Evolutionary conservation across 495 filamentous ascomycete genomes (phyloP), one percentile per base, ranked within the genome.

Genomic region (Paragyromitra xinjiangensis): DNA sequence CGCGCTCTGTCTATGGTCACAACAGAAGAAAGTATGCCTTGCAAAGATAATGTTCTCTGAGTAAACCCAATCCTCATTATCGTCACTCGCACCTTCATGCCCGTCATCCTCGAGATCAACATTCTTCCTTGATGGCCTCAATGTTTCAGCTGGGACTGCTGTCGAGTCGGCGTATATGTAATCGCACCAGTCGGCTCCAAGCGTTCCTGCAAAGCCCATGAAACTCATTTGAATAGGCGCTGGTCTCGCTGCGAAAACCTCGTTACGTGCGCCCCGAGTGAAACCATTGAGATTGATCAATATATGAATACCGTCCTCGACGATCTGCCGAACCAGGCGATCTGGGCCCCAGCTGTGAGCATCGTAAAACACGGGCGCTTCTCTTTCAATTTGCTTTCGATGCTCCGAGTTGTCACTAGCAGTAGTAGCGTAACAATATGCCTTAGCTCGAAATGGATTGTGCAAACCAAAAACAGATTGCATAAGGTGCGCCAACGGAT

Each of bases 191-290:
- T 98, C 95, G 37, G 95, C 95, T 11, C 96, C 95, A 8, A 99
- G 87, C 1, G 95, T 97, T 6, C 95, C 95, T 0, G 95, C 95
- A 84, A 99, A 98, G 1, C 95, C 95, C 95, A 99, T 99, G 83
- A 99, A 99, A 0, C 95, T 97, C 95, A 99, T 99, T 78, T 98
- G 95, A 63, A 99, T 94, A 0, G 95, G 95, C 3, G 94, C 94
- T 9, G 95, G 94, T 34, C 95, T 90, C 12, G 96, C 95, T 44
- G 95, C 95, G 83, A 99, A 99, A 19, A 98, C 90, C 82, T 99
- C 96, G 77, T 99, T 99, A 50, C 94, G 90, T n/a, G 95, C 95
- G 22, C 95, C 95, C 42, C 95, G 89, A 5, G 95, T 99, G 84
- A 98, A 99, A 37, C 95, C 95, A 82, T 99, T 99, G 22, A 99